These are phyloP conservation scores for Alternaria arborescens DNA, from an alignment of 2,329 filamentous ascomycete genomes.

Conservation along the genomic window DNA sequence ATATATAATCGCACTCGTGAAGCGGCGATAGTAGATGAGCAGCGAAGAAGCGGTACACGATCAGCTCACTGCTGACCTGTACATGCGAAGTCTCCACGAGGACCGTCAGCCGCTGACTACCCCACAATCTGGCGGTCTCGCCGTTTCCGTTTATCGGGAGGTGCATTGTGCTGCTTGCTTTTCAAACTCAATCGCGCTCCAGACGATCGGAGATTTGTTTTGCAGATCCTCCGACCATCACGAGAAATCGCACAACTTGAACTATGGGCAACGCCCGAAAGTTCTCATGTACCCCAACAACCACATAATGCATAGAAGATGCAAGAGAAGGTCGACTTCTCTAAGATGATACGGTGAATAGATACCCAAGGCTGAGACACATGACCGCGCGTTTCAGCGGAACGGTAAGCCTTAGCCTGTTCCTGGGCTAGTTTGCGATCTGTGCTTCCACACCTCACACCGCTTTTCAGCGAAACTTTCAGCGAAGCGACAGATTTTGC, in stretches of 20 bases:
- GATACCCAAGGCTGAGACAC: constrained; percentile 36
- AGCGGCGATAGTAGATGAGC: constrained; percentile 4
- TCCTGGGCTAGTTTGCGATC: constrained; percentile 41
- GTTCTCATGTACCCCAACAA: constrained; percentile 10
- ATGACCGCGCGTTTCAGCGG: constrained; percentile 42
- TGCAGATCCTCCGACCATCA: constrained; percentile 8
- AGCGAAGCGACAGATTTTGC: constrained; percentile 31
- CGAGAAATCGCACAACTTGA: constrained; percentile 3
- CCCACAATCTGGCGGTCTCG: constrained; percentile 29
- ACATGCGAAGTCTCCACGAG: constrained; percentile 21
- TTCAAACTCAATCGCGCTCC: constrained; percentile 16
- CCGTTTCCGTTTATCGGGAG: constrained; percentile 20
- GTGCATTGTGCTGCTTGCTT: constrained; percentile 18
- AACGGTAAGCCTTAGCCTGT: constrained; percentile 41
- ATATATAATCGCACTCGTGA: neutral
- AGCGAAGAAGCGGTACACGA: constrained; percentile 3
- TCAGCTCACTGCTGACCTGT: constrained; percentile 21
- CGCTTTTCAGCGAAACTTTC: constrained; percentile 47
- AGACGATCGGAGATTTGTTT: constrained; percentile 18
- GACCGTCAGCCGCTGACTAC: constrained; percentile 25
- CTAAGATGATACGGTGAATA: constrained; percentile 8
- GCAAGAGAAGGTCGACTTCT: constrained; percentile 3
- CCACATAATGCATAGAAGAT: constrained; percentile 1
- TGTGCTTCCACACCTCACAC: constrained; percentile 49
- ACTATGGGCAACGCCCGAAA: neutral